Base-by-base conservation (phyloP, 768 basidiomycete genomes). In the Amanita pseudoporphyria region DNA sequence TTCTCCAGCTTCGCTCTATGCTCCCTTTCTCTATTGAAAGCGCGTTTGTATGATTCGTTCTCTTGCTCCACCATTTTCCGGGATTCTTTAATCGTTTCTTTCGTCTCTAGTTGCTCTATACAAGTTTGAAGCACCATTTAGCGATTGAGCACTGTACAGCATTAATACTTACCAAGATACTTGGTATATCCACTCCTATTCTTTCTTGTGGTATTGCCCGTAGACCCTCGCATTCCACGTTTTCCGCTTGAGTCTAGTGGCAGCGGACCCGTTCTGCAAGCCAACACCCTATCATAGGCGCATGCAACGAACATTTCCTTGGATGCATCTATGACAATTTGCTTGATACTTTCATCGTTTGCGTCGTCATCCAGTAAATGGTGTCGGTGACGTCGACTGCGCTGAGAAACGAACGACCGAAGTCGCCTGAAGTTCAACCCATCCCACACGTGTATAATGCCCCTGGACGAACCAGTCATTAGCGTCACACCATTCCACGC, bases 391-490 rank as follows among this genome's bases (percentile, higher is more conserved):
- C 35, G 54, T 6, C 49, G 18, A 60, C 60, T 21, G 52, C 72
- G 54, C 12, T 80, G 78, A 2, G 72, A 70, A 0, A 70, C 53
- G 56, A 88, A 81, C 21, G 70, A 67, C 18, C 81, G 72, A 41
- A 89, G 57, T 3, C 67, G 72, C 30, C 71, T 71, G 28, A 87
- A 71, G 0, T 78, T 82, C 54, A 87, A 65, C 2, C 76, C 74
- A 55, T 90, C 84, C 71, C 80, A 87, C 12, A 84, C 69, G 14
- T 65, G 68, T 2, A 80, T 72, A 5, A 70, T 67, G 3, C 88
- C 88, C 1, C 70, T 63, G 0, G 74, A 69, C 19, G 84, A 84
- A 24, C 88, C 88, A 0, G 81, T 82, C 10, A 77, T 72, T 41
- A 91, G 65, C 13, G 78, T 68, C n/a, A 71, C 51, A 3, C 75